Percentiles rank a stretch among this genome's conserved stretches.
Evolutionary conservation across 1,284 basidiomycete genomes (phyloP).

Genomic region (Polyporus tsugae): DNA sequence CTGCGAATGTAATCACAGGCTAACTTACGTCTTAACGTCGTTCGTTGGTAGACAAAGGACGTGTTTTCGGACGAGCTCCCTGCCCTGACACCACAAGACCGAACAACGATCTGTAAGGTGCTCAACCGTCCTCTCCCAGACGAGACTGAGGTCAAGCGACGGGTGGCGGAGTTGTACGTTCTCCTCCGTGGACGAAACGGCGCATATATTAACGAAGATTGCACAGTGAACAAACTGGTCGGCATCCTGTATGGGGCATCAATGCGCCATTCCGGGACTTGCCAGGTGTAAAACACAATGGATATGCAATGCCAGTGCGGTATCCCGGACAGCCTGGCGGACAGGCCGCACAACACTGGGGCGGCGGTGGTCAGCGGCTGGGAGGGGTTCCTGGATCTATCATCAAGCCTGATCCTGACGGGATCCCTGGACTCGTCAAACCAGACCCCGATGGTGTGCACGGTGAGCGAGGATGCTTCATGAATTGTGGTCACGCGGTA

Average conservation of each 20-base stretch:
- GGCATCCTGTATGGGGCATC: slow-evolving; percentile 26
- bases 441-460: slow-evolving; percentile 1
- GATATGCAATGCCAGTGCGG: slow-evolving; percentile 14
- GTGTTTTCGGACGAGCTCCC: slow-evolving; percentile 30
- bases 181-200: slow-evolving; percentile 5
- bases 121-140: slow-evolving; percentile 49
- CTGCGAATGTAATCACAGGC: background rate
- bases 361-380: background rate
- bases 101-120: slow-evolving; percentile 40
- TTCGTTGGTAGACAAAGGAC: slow-evolving; percentile 19
- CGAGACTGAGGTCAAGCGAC: slow-evolving; percentile 50
- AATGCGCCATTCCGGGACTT: slow-evolving; percentile 28
- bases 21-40: background rate
- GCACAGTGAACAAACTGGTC: slow-evolving; percentile 18
- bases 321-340: slow-evolving; percentile 4
- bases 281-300: slow-evolving; percentile 5
- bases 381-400: background rate
- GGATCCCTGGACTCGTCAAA: background rate
- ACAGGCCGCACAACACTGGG: background rate
- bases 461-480: background rate
- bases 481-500: background rate
- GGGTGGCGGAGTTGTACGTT: slow-evolving; percentile 56
- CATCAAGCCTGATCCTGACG: background rate
- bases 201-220: slow-evolving; percentile 3
- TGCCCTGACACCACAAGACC: slow-evolving; percentile 21